Evolutionary conservation across 2,329 filamentous ascomycete species (phyloP), one percentile per base, ranked within the genome.

Genomic region (Pseudogymnoascus sp.): DNA sequence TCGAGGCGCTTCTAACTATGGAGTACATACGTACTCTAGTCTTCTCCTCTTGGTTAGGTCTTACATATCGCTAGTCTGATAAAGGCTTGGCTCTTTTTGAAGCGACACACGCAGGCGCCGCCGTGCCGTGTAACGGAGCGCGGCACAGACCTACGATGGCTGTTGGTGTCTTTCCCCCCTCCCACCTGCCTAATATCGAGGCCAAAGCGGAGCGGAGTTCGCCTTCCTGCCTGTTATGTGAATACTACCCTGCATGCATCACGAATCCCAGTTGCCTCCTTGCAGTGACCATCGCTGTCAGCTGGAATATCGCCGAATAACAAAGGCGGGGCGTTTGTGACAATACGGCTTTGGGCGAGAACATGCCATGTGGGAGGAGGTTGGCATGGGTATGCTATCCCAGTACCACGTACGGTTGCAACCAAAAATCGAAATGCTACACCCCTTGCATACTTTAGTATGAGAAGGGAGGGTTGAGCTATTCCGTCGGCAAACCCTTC

Each of bases 181-280:
- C 47, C n/a, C 47, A 21, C 47, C 47, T 57, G 47, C 29, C 47
- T 57, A 57, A 57, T 57, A 57, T 34, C 29, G 47, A 57, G 47
- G 47, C 47, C 47, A 57, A 57, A 57, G 47, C 47, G 47, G 29
- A 57, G 47, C 29, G 47, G 47, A 57, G 26, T 57, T 54, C 5
- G 21, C 26, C n/a, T 34, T 57, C 47, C 26, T 57, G 26, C 26
- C 47, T 57, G 47, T 57, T 57, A 57, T 57, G 29, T 16, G 47
- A 34, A 34, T 57, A 16, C 14, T 18, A 57, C 47, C 47, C n/a
- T 34, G 47, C 47, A 57, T 34, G 47, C 29, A 57, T 18, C 47
- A 34, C 5, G 26, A 34, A 57, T 10, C 47, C 47, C n/a, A 34
- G 47, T 26, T 34, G 29, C 10, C 10, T 34, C 47, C 47, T 57